Conservation (phyloP, 2,329 filamentous ascomycete genomes). For the Colletotrichum navitas region DNA sequence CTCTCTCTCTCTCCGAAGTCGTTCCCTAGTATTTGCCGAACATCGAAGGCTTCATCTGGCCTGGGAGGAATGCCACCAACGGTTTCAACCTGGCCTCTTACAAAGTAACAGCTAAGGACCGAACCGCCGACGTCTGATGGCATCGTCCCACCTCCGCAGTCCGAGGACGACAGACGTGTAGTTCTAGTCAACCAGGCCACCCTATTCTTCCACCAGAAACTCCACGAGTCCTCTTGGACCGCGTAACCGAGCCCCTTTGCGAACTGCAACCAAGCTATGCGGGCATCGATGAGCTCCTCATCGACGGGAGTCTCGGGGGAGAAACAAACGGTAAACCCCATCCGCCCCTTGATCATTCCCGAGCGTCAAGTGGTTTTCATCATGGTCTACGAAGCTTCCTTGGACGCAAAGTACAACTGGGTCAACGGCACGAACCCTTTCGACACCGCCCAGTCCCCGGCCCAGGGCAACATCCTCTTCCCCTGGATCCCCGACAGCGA, state of each 20-base stretch:
- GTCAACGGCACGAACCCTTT: no score
- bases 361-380: constrained; percentile 48
- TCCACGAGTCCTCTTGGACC: constrained; percentile 50
- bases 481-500: constrained; percentile 55
- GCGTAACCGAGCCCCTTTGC: constrained; percentile 51
- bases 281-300: constrained; percentile 45
- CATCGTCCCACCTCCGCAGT: constrained; percentile 35
- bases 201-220: constrained; percentile 46
- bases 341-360: constrained; percentile 48
- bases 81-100: constrained; percentile 50
- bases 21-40: constrained; percentile 47
- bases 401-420: no score
- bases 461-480: constrained; percentile 46
- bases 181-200: constrained; percentile 45
- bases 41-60: constrained; percentile 47
- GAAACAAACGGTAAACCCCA: constrained; percentile 50
- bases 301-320: constrained; percentile 50
- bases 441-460: constrained; percentile 44
- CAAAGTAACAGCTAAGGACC: constrained; percentile 46
- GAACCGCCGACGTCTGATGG: constrained; percentile 39
- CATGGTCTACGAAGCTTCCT: constrained; percentile 50
- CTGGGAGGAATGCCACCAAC: constrained; percentile 37
- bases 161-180: constrained; percentile 43
- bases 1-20: constrained; percentile 48
- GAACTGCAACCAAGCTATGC: constrained; percentile 47